Conservation (phyloP, 202 grass and related monocot genomes). For the Schoenoplectus triqueter region DNA sequence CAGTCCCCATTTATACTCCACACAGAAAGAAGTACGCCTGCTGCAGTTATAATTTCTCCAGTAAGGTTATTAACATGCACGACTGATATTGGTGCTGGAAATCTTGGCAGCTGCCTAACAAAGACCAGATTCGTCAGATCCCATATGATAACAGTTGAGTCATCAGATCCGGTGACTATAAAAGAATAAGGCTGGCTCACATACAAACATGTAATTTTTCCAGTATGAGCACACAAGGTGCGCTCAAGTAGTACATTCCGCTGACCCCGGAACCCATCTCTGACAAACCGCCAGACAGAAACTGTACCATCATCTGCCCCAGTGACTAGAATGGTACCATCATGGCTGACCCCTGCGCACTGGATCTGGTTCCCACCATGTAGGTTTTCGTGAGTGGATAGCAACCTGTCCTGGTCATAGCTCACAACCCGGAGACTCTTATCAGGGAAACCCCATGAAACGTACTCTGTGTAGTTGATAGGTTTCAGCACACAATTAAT, state of each 20-base stretch:
- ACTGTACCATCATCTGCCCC: conserved; percentile 90
- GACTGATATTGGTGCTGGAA: conserved; percentile 79
- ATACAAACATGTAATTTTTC: conserved; percentile 87
- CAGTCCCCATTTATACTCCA: conserved; percentile 97
- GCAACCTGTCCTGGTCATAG: conserved; percentile 91
- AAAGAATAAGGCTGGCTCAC: conserved; percentile 95
- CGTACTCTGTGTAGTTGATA: conserved; percentile 72
- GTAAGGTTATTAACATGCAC: conserved; percentile 94
- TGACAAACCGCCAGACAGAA: conserved; percentile 90
- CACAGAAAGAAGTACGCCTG: conserved; percentile 86
- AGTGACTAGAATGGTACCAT: conserved; percentile 83
- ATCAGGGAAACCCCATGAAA: conserved; percentile 98
- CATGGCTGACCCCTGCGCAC: conserved; percentile 92
- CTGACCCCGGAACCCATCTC: conserved; percentile 61
- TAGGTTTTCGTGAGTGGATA: conserved; percentile 95
- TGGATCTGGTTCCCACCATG: conserved; percentile 93
- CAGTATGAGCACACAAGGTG: conserved; percentile 83
- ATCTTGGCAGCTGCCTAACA: conserved; percentile 93
- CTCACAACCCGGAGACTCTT: conserved; percentile 89
- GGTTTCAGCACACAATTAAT: conserved; percentile 91
- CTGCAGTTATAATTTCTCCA: conserved; percentile 85
- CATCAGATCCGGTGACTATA: conserved; percentile 90
- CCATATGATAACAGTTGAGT: conserved; percentile 94
- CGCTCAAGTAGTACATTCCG: conserved; percentile 67
- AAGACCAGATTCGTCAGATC: conserved; percentile 87